Conservation (phyloP, 495 filamentous ascomycete species). For the Penicillium argentinense region DNA sequence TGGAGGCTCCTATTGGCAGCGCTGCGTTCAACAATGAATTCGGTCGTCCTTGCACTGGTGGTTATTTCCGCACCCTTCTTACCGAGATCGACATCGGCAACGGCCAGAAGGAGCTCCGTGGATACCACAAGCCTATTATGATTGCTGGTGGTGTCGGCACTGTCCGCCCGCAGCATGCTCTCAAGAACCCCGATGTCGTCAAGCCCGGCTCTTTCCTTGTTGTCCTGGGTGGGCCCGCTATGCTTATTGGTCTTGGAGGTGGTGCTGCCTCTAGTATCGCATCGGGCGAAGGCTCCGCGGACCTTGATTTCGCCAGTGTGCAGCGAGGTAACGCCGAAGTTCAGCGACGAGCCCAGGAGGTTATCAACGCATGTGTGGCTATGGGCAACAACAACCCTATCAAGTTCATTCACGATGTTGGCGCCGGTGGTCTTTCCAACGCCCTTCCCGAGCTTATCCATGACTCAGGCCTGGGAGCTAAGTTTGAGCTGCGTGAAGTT, state of each 20-base stretch:
- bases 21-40: conserved; percentile 98
- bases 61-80: conserved; percentile 87
- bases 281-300: conserved; percentile 82
- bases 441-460: conserved; percentile 90
- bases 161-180: conserved; percentile 89
- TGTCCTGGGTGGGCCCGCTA: conserved; percentile 91
- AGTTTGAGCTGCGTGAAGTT: conserved; percentile 87
- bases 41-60: conserved; percentile 84
- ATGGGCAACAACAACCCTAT: conserved; percentile 85
- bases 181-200: conserved; percentile 76
- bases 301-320: conserved; percentile 94
- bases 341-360: conserved; percentile 91
- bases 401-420: conserved; percentile 94
- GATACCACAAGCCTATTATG: conserved; percentile 99
- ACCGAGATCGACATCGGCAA: conserved; percentile 61
- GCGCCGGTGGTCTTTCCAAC: conserved; percentile 92
- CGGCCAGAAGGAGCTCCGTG: conserved; percentile 69
- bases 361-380: conserved; percentile 89
- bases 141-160: conserved; percentile 94
- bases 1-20: conserved; percentile 92
- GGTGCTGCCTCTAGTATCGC: conserved; percentile 91
- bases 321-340: conserved; percentile 93
- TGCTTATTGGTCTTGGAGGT: conserved; percentile 95
- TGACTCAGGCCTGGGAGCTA: conserved; percentile 83
- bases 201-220: conserved; percentile 82